Evolutionary conservation across 2,329 filamentous ascomycete genomes (phyloP).

Genomic region (Alternaria conjuncta): DNA sequence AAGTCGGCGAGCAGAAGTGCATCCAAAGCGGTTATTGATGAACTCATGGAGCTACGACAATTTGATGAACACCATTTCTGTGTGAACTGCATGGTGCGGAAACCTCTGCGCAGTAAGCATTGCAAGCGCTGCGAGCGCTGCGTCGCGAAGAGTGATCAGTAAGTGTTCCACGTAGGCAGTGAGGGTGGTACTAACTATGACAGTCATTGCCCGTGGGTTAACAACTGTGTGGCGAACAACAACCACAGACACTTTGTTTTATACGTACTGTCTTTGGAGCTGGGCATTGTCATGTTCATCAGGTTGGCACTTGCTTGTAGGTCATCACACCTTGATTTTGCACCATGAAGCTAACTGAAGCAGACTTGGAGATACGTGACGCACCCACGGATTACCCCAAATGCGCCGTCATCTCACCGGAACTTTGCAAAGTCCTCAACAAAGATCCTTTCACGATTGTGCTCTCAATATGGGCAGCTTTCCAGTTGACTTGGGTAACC

Average conservation of each 20-base stretch:
- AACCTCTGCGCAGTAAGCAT: slow-evolving; percentile 92
- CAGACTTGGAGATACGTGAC: slow-evolving; percentile 69
- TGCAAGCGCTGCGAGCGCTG: slow-evolving; percentile 90
- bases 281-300: slow-evolving; percentile 76
- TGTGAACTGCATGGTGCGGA: slow-evolving; percentile 91
- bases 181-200: slow-evolving; percentile 21
- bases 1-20: slow-evolving; percentile 88
- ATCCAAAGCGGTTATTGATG: slow-evolving; percentile 87
- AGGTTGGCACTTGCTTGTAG: slow-evolving; percentile 75
- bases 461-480: slow-evolving; percentile 75
- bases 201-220: slow-evolving; percentile 96
- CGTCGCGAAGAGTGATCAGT: slow-evolving; percentile 97
- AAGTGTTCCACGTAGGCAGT: slow-evolving; percentile 49
- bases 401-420: slow-evolving; percentile 79
- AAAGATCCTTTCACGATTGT: slow-evolving; percentile 85
- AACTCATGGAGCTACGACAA: slow-evolving; percentile 82
- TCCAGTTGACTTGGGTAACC: slow-evolving; percentile 94
- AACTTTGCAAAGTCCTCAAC: slow-evolving; percentile 77
- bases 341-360: slow-evolving; percentile 31
- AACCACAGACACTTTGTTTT: slow-evolving; percentile 96
- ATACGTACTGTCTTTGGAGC: slow-evolving; percentile 79
- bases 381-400: slow-evolving; percentile 51
- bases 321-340: slow-evolving; percentile 32
- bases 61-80: slow-evolving; percentile 97
- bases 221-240: slow-evolving; percentile 94